These are phyloP conservation scores for Backusella luteola DNA, from an alignment of 192 early-diverging fungal genomes.

Conservation along the genomic window DNA sequence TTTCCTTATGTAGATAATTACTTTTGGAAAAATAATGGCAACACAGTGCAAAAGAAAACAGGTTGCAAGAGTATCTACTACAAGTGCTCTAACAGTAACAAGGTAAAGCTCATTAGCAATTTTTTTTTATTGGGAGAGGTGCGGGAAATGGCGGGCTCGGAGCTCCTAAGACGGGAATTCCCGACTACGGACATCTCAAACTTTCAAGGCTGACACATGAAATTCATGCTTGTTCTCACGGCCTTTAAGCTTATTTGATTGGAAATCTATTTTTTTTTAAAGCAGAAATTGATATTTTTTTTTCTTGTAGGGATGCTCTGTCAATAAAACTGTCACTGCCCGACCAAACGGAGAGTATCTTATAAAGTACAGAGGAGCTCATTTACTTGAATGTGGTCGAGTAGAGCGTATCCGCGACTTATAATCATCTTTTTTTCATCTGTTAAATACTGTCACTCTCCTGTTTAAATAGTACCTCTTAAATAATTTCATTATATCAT, in stretches of 20 bases:
- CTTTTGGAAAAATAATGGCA: slow-evolving; percentile 64
- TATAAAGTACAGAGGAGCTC: slow-evolving; percentile 54
- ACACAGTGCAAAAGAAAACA: slow-evolving; percentile 56
- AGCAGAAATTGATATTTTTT: not conserved
- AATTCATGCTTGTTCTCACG: slow-evolving; percentile 24
- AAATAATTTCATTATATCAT: not conserved
- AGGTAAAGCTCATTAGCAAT: slow-evolving; percentile 30
- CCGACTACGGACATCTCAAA: slow-evolving; percentile 5
- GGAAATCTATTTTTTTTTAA: not conserved
- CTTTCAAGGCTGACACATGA: slow-evolving; percentile 16
- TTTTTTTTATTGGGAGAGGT: not conserved
- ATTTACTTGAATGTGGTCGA: slow-evolving; percentile 50
- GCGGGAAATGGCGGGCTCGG: slow-evolving; percentile 25
- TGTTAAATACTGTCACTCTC: not conserved
- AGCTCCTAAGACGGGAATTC: slow-evolving; percentile 10
- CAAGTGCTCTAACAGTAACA: slow-evolving; percentile 58
- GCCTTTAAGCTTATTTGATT: slow-evolving; percentile 1
- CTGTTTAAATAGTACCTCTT: not conserved
- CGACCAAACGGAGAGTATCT: slow-evolving; percentile 49
- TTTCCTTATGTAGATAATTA: slow-evolving; percentile 48
- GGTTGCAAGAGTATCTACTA: slow-evolving; percentile 60
- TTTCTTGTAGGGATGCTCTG: slow-evolving; percentile 33
- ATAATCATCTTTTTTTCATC: slow-evolving; percentile 3
- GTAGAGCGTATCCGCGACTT: slow-evolving; percentile 34
- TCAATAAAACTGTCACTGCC: slow-evolving; percentile 59